Evolutionary conservation across 257 asterid species (phyloP).

Genomic region (Solanum paucissectum): DNA sequence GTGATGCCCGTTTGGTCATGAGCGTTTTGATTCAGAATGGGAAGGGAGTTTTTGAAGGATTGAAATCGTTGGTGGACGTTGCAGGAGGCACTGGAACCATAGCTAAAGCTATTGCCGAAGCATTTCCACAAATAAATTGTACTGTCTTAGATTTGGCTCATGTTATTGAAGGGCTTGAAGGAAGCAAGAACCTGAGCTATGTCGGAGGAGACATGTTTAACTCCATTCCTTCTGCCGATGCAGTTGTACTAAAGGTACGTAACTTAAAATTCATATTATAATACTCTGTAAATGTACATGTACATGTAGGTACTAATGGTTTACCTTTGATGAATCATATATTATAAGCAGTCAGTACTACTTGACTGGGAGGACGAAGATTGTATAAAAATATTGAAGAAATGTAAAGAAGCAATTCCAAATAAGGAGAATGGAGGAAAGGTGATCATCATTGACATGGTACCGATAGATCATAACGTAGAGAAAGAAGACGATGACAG

Average conservation of each 20-base stretch:
- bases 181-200: not conserved
- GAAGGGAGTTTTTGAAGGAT: not conserved
- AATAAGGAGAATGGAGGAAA: constrained; percentile 3
- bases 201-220: not conserved
- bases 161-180: not conserved
- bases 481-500: not conserved
- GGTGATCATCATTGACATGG: constrained; percentile 1
- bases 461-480: not conserved
- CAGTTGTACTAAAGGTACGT: too few relatives aligned
- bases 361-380: not conserved
- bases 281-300: too few relatives aligned
- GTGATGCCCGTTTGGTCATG: not conserved
- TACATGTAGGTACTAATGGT: too few relatives aligned
- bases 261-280: too few relatives aligned
- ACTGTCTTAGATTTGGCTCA: not conserved
- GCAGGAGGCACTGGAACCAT: not conserved
- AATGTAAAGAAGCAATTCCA: constrained; percentile 11
- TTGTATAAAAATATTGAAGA: not conserved
- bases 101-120: not conserved
- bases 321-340: too few relatives aligned
- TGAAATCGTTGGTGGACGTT: not conserved
- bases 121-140: not conserved
- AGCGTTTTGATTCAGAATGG: not conserved
- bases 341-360: too few relatives aligned
- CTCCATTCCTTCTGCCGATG: not conserved